phyloP scores from a whole-genome alignment of 805 yeast species.

The Candida germanica region DNA sequence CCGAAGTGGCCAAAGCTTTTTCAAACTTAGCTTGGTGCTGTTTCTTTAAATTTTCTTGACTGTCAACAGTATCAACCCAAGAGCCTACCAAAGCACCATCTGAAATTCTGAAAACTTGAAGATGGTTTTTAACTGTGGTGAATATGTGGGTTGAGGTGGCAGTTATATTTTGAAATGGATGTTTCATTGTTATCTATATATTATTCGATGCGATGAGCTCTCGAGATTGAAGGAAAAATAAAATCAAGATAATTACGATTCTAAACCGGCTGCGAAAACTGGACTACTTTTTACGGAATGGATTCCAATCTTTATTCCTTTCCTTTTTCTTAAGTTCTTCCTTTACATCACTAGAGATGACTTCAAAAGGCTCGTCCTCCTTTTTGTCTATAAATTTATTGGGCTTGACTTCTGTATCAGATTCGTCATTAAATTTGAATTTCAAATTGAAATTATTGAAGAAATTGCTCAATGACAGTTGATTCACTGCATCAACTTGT shows the following conservation, averaged over 20 bases:
- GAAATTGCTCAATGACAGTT: constrained; percentile 21
- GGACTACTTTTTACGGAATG: constrained; percentile 6
- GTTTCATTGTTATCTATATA: constrained; percentile 54
- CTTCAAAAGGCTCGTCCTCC: background rate
- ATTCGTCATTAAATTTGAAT: constrained; percentile 8
- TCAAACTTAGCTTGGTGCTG: constrained; percentile 44
- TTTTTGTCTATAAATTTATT: constrained; percentile 18
- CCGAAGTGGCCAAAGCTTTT: constrained; percentile 21
- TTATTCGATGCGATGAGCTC: constrained; percentile 6
- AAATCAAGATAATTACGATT: background rate
- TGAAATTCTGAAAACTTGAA: constrained; percentile 48
- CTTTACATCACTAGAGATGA: background rate
- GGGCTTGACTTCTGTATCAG: constrained; percentile 14
- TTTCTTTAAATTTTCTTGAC: constrained; percentile 42
- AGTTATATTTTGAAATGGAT: constrained; percentile 63
- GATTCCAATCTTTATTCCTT: constrained; percentile 8
- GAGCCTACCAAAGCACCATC: constrained; percentile 46
- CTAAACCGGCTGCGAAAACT: no score
- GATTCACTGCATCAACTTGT: constrained; percentile 12
- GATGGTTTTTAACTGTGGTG: constrained; percentile 54
- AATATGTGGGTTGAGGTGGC: constrained; percentile 50
- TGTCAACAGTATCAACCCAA: constrained; percentile 63
- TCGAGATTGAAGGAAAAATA: background rate
- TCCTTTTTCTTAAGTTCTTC: constrained; percentile 4
- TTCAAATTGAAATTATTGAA: constrained; percentile 22